Percentiles rank a stretch among this genome's conserved stretches.
Conservation (phyloP, 2,329 filamentous ascomycete genomes). For the Chalara sp. region DNA sequence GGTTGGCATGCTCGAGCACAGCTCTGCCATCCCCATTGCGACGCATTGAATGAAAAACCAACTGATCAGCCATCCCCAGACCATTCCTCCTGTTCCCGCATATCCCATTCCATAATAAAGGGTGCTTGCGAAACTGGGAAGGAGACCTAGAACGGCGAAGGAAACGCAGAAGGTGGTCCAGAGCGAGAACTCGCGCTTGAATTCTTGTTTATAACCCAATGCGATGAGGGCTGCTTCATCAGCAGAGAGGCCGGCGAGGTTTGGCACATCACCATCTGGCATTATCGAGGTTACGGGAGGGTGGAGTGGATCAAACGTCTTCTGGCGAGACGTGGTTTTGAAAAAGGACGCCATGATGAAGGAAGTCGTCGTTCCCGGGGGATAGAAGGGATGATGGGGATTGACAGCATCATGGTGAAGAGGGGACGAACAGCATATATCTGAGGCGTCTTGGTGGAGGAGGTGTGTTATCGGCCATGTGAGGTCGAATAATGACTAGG, state of each 20-base stretch:
- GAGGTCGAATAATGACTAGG: too few species aligned
- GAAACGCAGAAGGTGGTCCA: slow-evolving; percentile 71
- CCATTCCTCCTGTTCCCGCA: slow-evolving; percentile 56
- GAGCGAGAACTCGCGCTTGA: slow-evolving; percentile 60
- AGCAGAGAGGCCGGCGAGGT: slow-evolving; percentile 37
- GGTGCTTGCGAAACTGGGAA: slow-evolving; percentile 67
- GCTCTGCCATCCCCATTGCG: slow-evolving; percentile 62
- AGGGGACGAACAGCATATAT: too few species aligned
- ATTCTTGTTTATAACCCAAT: slow-evolving; percentile 48
- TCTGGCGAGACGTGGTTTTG: neutral
- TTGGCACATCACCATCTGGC: slow-evolving; percentile 38
- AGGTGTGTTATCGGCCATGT: too few species aligned
- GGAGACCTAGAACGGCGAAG: slow-evolving; percentile 64
- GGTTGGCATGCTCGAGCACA: slow-evolving; percentile 69
- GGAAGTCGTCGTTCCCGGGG: too few species aligned
- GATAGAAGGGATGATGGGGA: too few species aligned
- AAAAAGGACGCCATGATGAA: neutral
- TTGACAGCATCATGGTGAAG: too few species aligned
- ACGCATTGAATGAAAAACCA: slow-evolving; percentile 68
- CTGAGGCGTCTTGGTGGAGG: too few species aligned
- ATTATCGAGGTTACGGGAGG: slow-evolving; percentile 43
- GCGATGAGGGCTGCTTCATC: slow-evolving; percentile 57
- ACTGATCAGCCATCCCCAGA: slow-evolving; percentile 70
- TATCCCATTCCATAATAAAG: slow-evolving; percentile 64
- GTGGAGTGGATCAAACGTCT: slow-evolving; percentile 8